Base-by-base conservation (phyloP, 2,329 filamentous ascomycete genomes). In the Claviceps sp. region DNA sequence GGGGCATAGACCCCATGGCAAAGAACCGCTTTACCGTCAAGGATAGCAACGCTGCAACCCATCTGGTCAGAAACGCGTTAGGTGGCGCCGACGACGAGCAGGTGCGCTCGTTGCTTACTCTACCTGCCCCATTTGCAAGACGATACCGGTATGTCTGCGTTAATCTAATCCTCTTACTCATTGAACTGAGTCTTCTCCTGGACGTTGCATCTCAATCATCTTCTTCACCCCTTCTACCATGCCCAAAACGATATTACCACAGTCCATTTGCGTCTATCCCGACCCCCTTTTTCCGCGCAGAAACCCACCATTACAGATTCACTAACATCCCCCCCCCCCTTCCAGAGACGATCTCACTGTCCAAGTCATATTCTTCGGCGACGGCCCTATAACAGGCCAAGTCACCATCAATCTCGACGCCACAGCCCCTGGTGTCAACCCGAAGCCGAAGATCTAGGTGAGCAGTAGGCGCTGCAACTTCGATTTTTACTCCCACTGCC, bases 311-410 rank as follows among this genome's bases (percentile, higher is more conserved):
- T 42, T 2, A 11, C 16, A 47, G n/a, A 10, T 22, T 6, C 24
- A 38, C 43, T 50, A 39, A 47, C 16, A 1, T 38, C 3, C 34
- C 22, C 8, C 3, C 44, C 39, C 22, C 19, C 44, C 39, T 22
- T 11, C 3, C 44, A 91, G 89, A 59, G 93, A 98, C 65, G 93
- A 98, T 65, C 72, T 98, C 56, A 98, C 93, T 0, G 91, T 98
- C 16, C 89, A 98, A 68, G 93, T 98, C 55, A 95, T 98, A 63
- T 98, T 98, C 77, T 98, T 98, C 62, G 93, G 93, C 55, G 81
- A 95, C 59, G 81, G 84, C 39, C 73, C 83, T 50, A 83, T 83
- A 65, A 85, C 78, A 34, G 89, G 90, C 39, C 84, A 85, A 56
- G 85, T 97, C 5, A 79, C 84, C 5, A 67, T 95, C 53, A 98